phyloP scores from a whole-genome alignment of 2,329 filamentous ascomycete species.

The Fusarium graminum region DNA sequence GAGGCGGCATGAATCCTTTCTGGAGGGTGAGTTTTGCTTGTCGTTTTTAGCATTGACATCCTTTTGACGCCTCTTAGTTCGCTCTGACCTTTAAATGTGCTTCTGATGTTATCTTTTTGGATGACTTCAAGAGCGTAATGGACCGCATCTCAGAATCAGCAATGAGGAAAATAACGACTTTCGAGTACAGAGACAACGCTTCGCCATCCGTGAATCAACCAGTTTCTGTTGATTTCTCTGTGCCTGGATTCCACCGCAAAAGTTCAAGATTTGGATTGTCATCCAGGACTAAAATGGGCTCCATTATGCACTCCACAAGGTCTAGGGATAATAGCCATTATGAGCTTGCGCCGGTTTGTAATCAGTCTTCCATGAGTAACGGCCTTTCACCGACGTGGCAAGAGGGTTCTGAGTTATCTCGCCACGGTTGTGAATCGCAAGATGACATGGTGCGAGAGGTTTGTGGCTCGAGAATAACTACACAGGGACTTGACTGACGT shows the following conservation, averaged over 20 bases:
- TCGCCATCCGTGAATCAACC: background rate
- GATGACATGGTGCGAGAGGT: constrained; percentile 12
- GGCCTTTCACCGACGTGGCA: background rate
- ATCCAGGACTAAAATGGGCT: background rate
- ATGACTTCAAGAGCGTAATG: constrained; percentile 34
- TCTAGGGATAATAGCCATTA: constrained; percentile 16
- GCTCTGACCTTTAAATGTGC: constrained; percentile 35
- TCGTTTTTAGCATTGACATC: rapidly evolving
- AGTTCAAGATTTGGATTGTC: background rate
- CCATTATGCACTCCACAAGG: background rate
- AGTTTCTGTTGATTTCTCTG: background rate
- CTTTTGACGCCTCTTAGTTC: constrained; percentile 8
- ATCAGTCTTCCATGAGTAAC: background rate
- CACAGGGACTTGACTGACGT: background rate
- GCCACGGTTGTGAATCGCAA: background rate
- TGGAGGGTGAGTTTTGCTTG: constrained; percentile 19
- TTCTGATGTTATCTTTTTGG: constrained; percentile 33
- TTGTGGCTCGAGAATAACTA: rapidly evolving
- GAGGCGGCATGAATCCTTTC: constrained; percentile 32
- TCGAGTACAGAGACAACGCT: constrained; percentile 10
- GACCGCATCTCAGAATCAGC: constrained; percentile 32
- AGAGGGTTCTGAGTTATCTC: background rate
- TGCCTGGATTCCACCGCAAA: background rate
- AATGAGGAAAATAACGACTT: constrained; percentile 31
- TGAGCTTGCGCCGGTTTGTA: background rate